Conservation (phyloP, 2,329 filamentous ascomycete species). For the Leptographium radiaticola region DNA sequence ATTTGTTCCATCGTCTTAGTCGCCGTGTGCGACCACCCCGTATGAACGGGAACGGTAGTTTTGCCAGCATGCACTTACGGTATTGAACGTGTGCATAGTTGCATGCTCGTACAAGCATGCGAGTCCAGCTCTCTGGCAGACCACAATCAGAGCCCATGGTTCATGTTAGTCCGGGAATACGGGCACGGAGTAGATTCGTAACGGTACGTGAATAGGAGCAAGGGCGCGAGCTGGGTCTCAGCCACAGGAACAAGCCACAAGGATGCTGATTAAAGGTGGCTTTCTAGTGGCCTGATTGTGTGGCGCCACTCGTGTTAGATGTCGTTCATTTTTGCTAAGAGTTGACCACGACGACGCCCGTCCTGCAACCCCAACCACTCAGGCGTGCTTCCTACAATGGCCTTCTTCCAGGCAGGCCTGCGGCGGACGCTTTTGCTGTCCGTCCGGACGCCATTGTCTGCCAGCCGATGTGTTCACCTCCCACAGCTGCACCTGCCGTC, state of each 20-base stretch:
- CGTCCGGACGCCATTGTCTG: constrained; percentile 25
- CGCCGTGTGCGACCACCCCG: no score
- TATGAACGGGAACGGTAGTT: no score
- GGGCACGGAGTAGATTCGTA: neutral
- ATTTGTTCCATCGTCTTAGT: no score
- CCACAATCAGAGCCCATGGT: no score
- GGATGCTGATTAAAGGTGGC: neutral
- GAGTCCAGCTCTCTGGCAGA: no score
- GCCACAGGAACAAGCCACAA: neutral
- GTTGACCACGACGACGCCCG: neutral
- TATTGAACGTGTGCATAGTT: no score
- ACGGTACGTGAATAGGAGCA: neutral
- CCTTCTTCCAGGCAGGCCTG: constrained; percentile 17
- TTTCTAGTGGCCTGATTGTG: neutral
- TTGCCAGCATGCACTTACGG: no score
- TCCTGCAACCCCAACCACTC: neutral
- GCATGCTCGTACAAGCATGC: no score
- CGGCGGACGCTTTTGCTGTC: constrained; percentile 15
- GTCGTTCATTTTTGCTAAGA: neutral
- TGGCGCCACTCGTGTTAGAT: no score
- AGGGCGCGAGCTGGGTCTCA: neutral
- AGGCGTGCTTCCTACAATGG: constrained; percentile 12
- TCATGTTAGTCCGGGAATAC: no score
- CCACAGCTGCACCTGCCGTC: neutral
- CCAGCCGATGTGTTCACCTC: constrained; percentile 31